These are phyloP conservation scores for Populus simonii DNA, from an alignment of 345 rosid species.

Conservation along the genomic window DNA sequence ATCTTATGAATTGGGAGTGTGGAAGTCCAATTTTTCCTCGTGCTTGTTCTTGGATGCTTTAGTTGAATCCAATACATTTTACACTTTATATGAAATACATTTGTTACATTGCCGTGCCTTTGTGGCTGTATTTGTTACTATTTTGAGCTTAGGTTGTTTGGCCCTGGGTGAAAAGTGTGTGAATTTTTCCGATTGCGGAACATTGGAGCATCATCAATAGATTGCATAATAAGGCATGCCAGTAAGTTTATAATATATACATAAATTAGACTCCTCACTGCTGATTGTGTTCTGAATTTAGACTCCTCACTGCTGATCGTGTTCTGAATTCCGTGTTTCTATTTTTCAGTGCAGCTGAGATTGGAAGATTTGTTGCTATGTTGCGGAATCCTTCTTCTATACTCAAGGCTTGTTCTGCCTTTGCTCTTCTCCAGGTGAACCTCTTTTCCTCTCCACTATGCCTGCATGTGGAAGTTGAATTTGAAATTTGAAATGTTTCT, in stretches of 20 bases:
- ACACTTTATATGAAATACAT: too few relatives aligned
- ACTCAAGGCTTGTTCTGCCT: conserved; percentile 37
- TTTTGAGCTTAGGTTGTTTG: too few relatives aligned
- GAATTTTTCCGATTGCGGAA: not conserved
- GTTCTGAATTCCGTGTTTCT: not conserved
- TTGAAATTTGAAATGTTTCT: not conserved
- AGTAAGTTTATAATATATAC: not conserved
- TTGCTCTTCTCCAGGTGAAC: conserved; percentile 42
- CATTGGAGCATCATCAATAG: not conserved
- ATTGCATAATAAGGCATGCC: not conserved
- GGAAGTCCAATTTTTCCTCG: not conserved
- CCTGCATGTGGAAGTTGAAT: not conserved
- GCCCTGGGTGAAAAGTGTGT: not conserved
- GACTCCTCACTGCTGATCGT: not conserved
- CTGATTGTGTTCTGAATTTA: not conserved
- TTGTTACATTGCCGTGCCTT: too few relatives aligned
- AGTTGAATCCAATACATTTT: too few relatives aligned
- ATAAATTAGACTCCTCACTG: not conserved
- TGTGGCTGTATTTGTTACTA: too few relatives aligned
- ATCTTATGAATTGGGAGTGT: not conserved
- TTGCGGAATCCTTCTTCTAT: conserved; percentile 31
- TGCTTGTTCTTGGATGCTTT: not conserved
- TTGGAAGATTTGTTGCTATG: conserved; percentile 42
- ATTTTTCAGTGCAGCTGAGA: conserved; percentile 30
- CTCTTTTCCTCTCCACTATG: not conserved